Conservation (phyloP, 2,329 filamentous ascomycete species). For the Fusarium continuum region DNA sequence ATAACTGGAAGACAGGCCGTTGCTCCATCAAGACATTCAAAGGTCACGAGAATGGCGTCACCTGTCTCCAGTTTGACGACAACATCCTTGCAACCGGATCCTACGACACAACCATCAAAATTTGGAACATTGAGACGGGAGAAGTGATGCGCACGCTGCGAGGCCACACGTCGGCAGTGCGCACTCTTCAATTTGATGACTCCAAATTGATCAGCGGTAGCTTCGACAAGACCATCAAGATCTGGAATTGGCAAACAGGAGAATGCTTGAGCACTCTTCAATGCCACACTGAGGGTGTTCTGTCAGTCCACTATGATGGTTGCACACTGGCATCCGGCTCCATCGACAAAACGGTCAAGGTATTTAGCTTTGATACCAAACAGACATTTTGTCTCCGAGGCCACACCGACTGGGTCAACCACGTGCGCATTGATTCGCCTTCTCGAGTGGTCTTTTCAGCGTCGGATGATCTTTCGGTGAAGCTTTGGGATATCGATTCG, state of each 20-base stretch:
- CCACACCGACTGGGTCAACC: constrained; percentile 95
- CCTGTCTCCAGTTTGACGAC: constrained; percentile 73
- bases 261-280: constrained; percentile 83
- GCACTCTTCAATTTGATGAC: constrained; percentile 92
- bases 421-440: constrained; percentile 83
- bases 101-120: constrained; percentile 93
- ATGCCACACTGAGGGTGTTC: constrained; percentile 83
- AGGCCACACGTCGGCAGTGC: constrained; percentile 84
- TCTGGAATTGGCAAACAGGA: constrained; percentile 98
- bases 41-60: constrained; percentile 81
- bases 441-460: constrained; percentile 91
- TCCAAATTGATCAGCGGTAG: constrained; percentile 90
- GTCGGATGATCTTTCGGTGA: constrained; percentile 90
- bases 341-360: constrained; percentile 86
- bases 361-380: constrained; percentile 91
- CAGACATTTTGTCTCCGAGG: constrained; percentile 82
- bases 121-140: constrained; percentile 93
- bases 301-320: constrained; percentile 86
- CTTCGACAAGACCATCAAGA: constrained; percentile 84
- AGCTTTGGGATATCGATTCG: constrained; percentile 92
- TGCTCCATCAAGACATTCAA: constrained; percentile 85
- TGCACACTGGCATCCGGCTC: constrained; percentile 89
- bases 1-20: constrained; percentile 96
- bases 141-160: constrained; percentile 84
- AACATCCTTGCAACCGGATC: constrained; percentile 92